These are phyloP conservation scores for Hamamelis virginiana DNA, from an alignment of 164 flowering plant species.

Conservation along the genomic window DNA sequence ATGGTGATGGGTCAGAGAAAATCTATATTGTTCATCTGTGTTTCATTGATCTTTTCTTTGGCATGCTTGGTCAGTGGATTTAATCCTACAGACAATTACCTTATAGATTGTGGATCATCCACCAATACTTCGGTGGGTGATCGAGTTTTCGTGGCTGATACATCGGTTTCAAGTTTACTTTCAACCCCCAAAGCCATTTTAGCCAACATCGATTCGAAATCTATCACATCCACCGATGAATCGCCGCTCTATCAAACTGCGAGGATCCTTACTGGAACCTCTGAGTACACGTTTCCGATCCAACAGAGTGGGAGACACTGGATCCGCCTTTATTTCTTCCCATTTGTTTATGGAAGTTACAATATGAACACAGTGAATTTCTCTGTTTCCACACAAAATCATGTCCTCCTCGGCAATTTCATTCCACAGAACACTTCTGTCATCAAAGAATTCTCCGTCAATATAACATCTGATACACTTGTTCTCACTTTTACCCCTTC, in stretches of 20 bases:
- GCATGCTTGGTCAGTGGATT: slow-evolving; percentile 30
- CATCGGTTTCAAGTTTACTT: slow-evolving; percentile 36
- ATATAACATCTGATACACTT: slow-evolving; percentile 42
- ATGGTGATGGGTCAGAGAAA: slow-evolving; percentile 32
- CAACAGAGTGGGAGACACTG: slow-evolving; percentile 53
- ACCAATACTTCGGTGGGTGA: slow-evolving; percentile 36
- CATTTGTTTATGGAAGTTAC: slow-evolving; percentile 40
- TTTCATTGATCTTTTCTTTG: slow-evolving; percentile 26
- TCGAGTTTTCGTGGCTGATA: slow-evolving; percentile 55
- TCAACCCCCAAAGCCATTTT: slow-evolving; percentile 42
- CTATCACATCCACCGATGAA: slow-evolving; percentile 26
- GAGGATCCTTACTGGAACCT: slow-evolving; percentile 41
- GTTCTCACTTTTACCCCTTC: slow-evolving; percentile 57
- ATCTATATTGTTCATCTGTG: slow-evolving; percentile 29
- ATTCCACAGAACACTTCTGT: slow-evolving; percentile 17
- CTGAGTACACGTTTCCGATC: slow-evolving; percentile 51
- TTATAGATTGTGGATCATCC: slow-evolving; percentile 67
- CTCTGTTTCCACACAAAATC: slow-evolving; percentile 45
- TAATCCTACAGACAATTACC: slow-evolving; percentile 54
- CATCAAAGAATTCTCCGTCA: slow-evolving; percentile 55
- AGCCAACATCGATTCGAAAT: slow-evolving; percentile 31
- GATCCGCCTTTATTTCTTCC: slow-evolving; percentile 76
- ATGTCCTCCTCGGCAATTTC: slow-evolving; percentile 47
- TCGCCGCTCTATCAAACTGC: slow-evolving; percentile 56
- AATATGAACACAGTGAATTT: slow-evolving; percentile 50